A percentile compares a stretch with the other conserved stretches of the same genome.
phyloP scores from a whole-genome alignment of 495 filamentous ascomycete genomes.

The Letharia lupina region DNA sequence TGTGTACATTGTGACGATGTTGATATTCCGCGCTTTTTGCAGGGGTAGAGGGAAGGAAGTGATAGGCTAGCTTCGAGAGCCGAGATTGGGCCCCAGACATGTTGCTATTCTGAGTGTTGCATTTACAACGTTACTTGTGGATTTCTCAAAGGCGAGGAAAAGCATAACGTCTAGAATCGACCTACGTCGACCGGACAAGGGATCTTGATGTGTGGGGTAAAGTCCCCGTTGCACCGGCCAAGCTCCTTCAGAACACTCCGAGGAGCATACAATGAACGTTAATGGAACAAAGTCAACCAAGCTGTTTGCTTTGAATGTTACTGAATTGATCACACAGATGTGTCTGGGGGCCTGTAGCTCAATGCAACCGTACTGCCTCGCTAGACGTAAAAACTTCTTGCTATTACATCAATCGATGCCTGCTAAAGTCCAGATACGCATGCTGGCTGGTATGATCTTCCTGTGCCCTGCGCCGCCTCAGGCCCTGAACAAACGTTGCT shows the following conservation, averaged over 20 bases:
- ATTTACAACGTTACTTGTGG: background rate
- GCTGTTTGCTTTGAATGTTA: background rate
- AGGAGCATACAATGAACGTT: background rate
- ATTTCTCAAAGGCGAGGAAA: background rate
- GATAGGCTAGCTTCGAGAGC: constrained; percentile 53
- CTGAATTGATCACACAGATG: constrained; percentile 5
- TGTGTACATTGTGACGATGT: constrained; percentile 60
- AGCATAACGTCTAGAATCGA: background rate
- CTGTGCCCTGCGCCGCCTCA: background rate
- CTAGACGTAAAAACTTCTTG: constrained; percentile 2
- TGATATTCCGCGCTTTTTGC: constrained; percentile 32
- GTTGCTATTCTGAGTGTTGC: constrained; percentile 5
- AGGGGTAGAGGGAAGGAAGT: constrained; percentile 44
- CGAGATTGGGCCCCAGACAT: constrained; percentile 52
- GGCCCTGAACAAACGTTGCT: constrained; percentile 1
- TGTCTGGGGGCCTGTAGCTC: constrained; percentile 7
- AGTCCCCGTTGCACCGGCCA: constrained; percentile 8
- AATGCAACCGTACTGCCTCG: background rate
- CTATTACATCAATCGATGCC: constrained; percentile 10
- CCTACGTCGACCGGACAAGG: background rate
- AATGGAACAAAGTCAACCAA: background rate
- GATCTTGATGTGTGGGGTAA: constrained; percentile 9
- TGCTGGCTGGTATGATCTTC: constrained; percentile 4
- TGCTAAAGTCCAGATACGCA: constrained; percentile 1
- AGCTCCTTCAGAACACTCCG: background rate